These are phyloP conservation scores for Mrakia blollopis DNA, from an alignment of 768 basidiomycete species.

Conservation along the genomic window DNA sequence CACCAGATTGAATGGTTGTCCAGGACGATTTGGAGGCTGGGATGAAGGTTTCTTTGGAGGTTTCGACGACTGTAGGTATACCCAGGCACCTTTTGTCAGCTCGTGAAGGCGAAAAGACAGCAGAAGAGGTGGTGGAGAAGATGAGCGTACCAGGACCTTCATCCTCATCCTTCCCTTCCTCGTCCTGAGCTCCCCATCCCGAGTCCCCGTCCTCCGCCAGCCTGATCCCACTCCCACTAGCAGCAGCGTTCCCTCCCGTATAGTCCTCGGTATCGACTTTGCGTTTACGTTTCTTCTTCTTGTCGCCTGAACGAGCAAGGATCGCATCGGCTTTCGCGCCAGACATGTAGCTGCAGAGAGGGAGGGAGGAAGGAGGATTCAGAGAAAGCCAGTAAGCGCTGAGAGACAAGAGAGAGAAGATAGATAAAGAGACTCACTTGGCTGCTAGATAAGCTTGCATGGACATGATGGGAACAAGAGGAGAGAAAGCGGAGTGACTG, in stretches of 20 bases:
- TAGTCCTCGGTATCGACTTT: conserved; percentile 48
- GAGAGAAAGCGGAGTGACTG: too few species aligned
- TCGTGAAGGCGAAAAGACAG: not conserved
- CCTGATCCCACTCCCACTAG: conserved; percentile 14
- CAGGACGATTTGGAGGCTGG: conserved; percentile 18
- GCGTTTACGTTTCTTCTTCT: conserved; percentile 57
- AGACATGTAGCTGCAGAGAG: conserved; percentile 67
- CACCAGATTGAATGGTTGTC: conserved; percentile 24
- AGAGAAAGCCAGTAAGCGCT: not conserved
- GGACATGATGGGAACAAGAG: not conserved
- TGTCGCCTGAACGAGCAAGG: conserved; percentile 55
- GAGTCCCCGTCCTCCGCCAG: conserved; percentile 44
- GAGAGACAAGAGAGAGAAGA: not conserved
- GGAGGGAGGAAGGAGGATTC: not conserved
- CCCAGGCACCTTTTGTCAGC: not conserved
- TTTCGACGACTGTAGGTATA: conserved; percentile 19
- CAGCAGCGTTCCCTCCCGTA: conserved; percentile 32
- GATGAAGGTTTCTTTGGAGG: conserved; percentile 22
- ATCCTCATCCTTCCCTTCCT: conserved; percentile 57
- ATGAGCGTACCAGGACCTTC: conserved; percentile 56
- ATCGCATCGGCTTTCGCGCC: conserved; percentile 96
- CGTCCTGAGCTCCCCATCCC: conserved; percentile 43
- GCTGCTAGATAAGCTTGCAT: conserved; percentile 32
- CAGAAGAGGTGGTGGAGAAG: not conserved
- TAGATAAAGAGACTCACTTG: conserved; percentile 22